These are phyloP conservation scores for Septoria linicola DNA, from an alignment of 2,329 filamentous ascomycete genomes.

Conservation along the genomic window DNA sequence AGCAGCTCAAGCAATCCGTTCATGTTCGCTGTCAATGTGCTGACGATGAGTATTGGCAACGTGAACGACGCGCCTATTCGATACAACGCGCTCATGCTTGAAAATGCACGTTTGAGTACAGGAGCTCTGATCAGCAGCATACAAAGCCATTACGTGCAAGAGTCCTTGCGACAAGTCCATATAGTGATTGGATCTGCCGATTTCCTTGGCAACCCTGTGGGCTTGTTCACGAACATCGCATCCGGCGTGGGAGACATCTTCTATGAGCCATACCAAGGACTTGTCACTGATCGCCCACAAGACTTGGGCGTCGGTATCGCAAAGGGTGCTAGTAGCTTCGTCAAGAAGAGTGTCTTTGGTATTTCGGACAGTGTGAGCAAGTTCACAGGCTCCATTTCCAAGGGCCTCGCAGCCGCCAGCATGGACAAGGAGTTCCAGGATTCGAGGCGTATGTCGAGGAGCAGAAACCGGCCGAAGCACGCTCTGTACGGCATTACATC, in stretches of 20 bases:
- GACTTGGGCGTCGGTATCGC: slow-evolving; percentile 94
- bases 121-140: slow-evolving; percentile 81
- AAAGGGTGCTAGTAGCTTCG: slow-evolving; percentile 92
- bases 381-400: slow-evolving; percentile 94
- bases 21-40: slow-evolving; percentile 98
- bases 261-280: slow-evolving; percentile 97
- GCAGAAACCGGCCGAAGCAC: slow-evolving; percentile 93
- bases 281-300: slow-evolving; percentile 93
- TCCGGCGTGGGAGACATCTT: slow-evolving; percentile 98
- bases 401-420: slow-evolving; percentile 90
- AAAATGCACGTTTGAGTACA: slow-evolving; percentile 90
- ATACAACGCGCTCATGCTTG: slow-evolving; percentile 88
- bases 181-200: slow-evolving; percentile 96
- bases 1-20: slow-evolving; percentile 81
- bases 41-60: slow-evolving; percentile 99
- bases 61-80: slow-evolving; percentile 96
- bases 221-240: slow-evolving; percentile 96
- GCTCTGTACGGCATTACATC: slow-evolving; percentile 94
- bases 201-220: slow-evolving; percentile 95
- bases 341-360: slow-evolving; percentile 98
- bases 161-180: slow-evolving; percentile 92
- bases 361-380: slow-evolving; percentile 97
- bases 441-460: slow-evolving; percentile 85
- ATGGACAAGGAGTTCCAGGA: slow-evolving; percentile 99
- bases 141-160: slow-evolving; percentile 93